Base-by-base conservation (phyloP, 2,329 filamentous ascomycete genomes). In the Cytospora piceae region DNA sequence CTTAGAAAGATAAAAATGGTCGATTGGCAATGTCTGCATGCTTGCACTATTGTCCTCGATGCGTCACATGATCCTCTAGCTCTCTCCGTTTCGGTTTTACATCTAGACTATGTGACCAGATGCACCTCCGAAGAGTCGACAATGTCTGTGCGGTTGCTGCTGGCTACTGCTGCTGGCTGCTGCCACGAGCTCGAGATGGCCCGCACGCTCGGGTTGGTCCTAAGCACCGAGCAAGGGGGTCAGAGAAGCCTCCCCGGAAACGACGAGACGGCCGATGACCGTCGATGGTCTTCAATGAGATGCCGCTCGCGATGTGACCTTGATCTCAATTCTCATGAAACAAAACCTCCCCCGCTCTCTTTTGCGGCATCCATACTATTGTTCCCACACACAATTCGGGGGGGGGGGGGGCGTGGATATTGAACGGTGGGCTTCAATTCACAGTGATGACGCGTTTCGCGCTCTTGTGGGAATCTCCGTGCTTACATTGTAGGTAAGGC, bases 301-400 rank as follows among this genome's bases (percentile, higher is more conserved):
- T 54, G 53, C 61, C 61, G 53, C 61, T 51, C 61, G 42, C 46
- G 61, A 63, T 63, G 61, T 57, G 61, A 63, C 61, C 51, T 39
- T 64, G 61, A 51, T 37, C 24, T n/a, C 31, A 57, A 32, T 51
- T 12, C 54, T 22, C 37, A 52, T 27, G 49, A 39, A n/a, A 29
- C n/a, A n/a, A n/a, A n/a, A n/a, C n/a, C 31, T 49, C 31, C 46
- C 55, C 17, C 17, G 29, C 56, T 27, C 37, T 57, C 53, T 62
- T 12, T 8, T 34, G 32, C 32, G 11, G 6, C 32, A 34, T 12
- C 32, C 32, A 2, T 34, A n/a, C n/a, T 34, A 5, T 32, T 34
- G 32, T 34, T 34, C 32, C 32, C 53, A 52, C 29, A 62, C 37
- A 60, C 15, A 27, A 46, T 39, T 58, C 39, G 49, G 46, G 56